Percentiles rank a stretch among this genome's conserved stretches.
Evolutionary conservation across 129 eudicot genomes (phyloP).

Genomic region (Arctium minus): DNA sequence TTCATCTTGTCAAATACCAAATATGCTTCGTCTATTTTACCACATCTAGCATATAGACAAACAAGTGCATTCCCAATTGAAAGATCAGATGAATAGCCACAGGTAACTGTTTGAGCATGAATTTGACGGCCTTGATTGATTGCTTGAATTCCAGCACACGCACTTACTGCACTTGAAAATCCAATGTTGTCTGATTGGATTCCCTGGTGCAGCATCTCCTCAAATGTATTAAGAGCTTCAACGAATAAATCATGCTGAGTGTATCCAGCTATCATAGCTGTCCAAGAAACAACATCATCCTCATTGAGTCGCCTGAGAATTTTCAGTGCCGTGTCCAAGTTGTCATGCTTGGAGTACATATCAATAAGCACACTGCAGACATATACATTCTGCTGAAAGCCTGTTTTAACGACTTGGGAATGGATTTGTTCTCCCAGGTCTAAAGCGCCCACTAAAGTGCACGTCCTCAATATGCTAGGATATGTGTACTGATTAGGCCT

Average conservation of each 20-base stretch:
- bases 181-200: slow-evolving; percentile 84
- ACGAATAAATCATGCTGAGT: slow-evolving; percentile 61
- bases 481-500: slow-evolving; percentile 89
- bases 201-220: slow-evolving; percentile 68
- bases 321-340: slow-evolving; percentile 60
- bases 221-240: slow-evolving; percentile 76
- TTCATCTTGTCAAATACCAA: slow-evolving; percentile 62
- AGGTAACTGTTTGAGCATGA: slow-evolving; percentile 64
- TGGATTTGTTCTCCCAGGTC: slow-evolving; percentile 89
- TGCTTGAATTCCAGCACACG: slow-evolving; percentile 89
- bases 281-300: slow-evolving; percentile 93
- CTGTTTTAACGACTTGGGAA: slow-evolving; percentile 74
- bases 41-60: slow-evolving; percentile 86
- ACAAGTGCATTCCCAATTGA: slow-evolving; percentile 86
- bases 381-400: slow-evolving; percentile 81
- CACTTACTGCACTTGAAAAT: slow-evolving; percentile 84
- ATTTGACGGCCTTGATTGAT: slow-evolving; percentile 76
- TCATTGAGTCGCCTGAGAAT: slow-evolving; percentile 63
- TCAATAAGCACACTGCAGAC: slow-evolving; percentile 92
- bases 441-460: slow-evolving; percentile 72
- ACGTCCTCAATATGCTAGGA: slow-evolving; percentile 89
- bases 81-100: slow-evolving; percentile 74
- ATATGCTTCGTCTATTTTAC: slow-evolving; percentile 64
- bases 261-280: slow-evolving; percentile 92
- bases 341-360: slow-evolving; percentile 91